Base-by-base conservation (phyloP, 2,329 filamentous ascomycete species). In the Phoma sp. region DNA sequence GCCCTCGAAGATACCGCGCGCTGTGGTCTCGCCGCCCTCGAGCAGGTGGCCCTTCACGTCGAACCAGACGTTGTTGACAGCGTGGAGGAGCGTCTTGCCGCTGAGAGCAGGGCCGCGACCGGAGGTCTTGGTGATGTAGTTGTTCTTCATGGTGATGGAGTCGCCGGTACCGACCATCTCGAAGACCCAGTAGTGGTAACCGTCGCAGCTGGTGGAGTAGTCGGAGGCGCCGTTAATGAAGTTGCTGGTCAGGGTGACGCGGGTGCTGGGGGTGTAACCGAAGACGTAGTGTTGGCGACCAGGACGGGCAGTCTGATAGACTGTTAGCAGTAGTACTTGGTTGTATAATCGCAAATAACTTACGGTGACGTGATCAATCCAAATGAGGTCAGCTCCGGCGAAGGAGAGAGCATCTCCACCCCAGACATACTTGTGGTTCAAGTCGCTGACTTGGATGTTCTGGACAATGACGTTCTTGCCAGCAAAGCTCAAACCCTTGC, bases 401-500 rank as follows among this genome's bases (percentile, higher is more conserved):
- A 76, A 50, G 7, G 67, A 69, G 53, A 76, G 68, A 9, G 70
- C 72, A 58, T 75, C 73, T 22, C 73, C 73, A 25, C 73, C 73
- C 73, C 72, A 76, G 27, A 74, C 69, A 31, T 74, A 74, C 31
- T 74, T 54, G 1, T 71, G 73, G 61, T 75, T 76, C 15, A 75
- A 50, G 33, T 74, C 65, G 36, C 65, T 71, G 58, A 75, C 70
- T 21, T 68, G 61, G 15, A 78, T 67, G 62, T 78, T 77, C 58
- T 78, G 71, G 52, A 79, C 68, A 36, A 69, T 67, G 27, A 76
- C 59, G 43, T 76, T 76, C 5, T 58, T 69, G 27, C 66, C 69
- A 27, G 61, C 61, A 19, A 79, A 60, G 1, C 70, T 64, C 7
- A 79, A 61, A 6, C 76, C 77, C 57, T 77, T 78, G 31, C 77